These are phyloP conservation scores for Ophiostoma piceae DNA, from an alignment of 2,329 filamentous ascomycete genomes.

Conservation along the genomic window DNA sequence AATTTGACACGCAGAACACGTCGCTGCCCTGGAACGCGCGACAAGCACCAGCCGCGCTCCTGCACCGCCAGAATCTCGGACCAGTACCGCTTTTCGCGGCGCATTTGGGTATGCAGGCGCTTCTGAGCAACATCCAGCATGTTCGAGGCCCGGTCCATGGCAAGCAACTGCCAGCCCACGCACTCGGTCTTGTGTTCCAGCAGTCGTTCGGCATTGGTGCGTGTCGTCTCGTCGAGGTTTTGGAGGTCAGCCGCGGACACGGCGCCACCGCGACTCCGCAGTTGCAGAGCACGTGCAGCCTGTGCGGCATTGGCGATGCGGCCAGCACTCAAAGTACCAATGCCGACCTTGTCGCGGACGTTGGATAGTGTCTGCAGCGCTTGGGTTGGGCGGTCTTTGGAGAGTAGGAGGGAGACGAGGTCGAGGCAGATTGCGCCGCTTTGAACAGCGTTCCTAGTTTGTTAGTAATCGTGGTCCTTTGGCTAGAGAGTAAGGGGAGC, in stretches of 20 bases:
- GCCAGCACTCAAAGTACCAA: constrained; percentile 68
- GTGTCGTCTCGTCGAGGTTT: constrained; percentile 35
- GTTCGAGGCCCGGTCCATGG: constrained; percentile 68
- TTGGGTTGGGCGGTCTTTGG: constrained; percentile 70
- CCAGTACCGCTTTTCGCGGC: constrained; percentile 83
- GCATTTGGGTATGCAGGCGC: constrained; percentile 70
- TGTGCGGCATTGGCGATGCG: constrained; percentile 57
- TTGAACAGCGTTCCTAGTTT: constrained; percentile 46
- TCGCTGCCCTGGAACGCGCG: constrained; percentile 65
- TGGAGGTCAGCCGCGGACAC: neutral
- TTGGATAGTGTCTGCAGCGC: constrained; percentile 66
- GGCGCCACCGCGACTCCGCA: neutral
- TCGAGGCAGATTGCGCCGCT: constrained; percentile 68
- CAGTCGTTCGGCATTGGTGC: constrained; percentile 35
- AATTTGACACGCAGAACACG: constrained; percentile 79
- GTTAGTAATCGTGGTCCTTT: neutral
- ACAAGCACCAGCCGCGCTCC: constrained; percentile 80
- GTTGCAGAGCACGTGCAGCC: constrained; percentile 33
- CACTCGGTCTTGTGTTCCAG: constrained; percentile 54
- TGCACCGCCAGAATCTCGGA: constrained; percentile 75
- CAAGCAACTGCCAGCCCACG: constrained; percentile 71
- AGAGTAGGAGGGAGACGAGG: constrained; percentile 74
- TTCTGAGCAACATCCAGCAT: constrained; percentile 66
- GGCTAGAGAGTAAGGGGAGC: too few species aligned
- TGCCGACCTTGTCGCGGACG: constrained; percentile 62